phyloP scores from a whole-genome alignment of 768 basidiomycete species.

The Leccinum imitatum region DNA sequence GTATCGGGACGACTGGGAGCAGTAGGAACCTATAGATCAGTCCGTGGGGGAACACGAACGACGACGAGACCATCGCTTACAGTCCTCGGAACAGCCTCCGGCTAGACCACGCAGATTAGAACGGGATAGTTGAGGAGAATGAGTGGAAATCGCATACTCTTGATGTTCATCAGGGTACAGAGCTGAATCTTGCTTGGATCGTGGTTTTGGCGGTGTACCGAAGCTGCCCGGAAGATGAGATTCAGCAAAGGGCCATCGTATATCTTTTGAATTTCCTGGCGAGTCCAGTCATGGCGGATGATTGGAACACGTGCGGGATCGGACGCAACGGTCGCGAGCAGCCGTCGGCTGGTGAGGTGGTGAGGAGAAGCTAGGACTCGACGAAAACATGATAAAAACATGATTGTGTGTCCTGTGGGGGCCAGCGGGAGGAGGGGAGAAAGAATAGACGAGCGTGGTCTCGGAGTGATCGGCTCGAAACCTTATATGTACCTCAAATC shows the following conservation, averaged over 20 bases:
- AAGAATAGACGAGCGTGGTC: conserved; percentile 4
- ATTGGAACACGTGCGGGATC: conserved; percentile 7
- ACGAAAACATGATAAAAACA: conserved; percentile 14
- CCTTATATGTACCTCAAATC: conserved; percentile 1
- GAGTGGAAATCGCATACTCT: conserved; percentile 59
- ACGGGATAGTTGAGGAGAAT: conserved; percentile 21
- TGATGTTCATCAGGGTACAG: conserved; percentile 98
- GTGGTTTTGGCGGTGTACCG: conserved; percentile 82
- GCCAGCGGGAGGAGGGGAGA: neutral
- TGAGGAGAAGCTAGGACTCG: conserved; percentile 10
- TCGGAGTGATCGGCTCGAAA: neutral
- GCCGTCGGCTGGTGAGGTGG: conserved; percentile 35
- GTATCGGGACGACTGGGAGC: conserved; percentile 96
- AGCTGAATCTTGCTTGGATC: conserved; percentile 91
- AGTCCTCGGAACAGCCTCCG: conserved; percentile 95
- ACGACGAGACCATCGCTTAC: conserved; percentile 44
- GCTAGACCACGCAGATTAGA: conserved; percentile 44
- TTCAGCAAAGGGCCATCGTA: conserved; percentile 87
- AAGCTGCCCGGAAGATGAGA: conserved; percentile 82
- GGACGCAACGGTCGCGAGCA: conserved; percentile 58
- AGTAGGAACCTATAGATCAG: conserved; percentile 75
- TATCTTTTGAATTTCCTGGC: conserved; percentile 77
- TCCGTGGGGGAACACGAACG: neutral
- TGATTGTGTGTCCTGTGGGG: conserved; percentile 2
- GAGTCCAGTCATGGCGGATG: conserved; percentile 68